Evolutionary conservation across 164 flowering plant genomes (phyloP).

Genomic region (Nelumbo lutea): DNA sequence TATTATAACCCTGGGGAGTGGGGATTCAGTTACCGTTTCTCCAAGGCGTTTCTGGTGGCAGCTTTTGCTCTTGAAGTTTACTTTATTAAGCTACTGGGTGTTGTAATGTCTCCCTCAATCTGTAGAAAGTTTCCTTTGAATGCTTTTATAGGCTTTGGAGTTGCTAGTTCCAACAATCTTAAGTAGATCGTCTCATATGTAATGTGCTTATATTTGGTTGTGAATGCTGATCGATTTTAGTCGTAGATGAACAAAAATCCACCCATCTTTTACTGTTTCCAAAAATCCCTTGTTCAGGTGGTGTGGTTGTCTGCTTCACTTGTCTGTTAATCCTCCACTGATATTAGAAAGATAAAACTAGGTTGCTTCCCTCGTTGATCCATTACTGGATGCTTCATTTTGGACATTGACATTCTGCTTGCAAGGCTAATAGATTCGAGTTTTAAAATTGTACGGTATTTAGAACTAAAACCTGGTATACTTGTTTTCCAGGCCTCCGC

Average conservation of each 20-base stretch:
- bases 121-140: conserved; percentile 13
- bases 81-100: conserved; percentile 14
- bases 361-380: too few relatives aligned
- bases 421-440: too few relatives aligned
- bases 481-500: too few relatives aligned
- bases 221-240: neutral
- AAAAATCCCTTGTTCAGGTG: neutral
- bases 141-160: conserved; percentile 14
- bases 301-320: neutral
- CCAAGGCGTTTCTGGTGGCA: conserved; percentile 6
- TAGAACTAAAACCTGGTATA: too few relatives aligned
- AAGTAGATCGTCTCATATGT: neutral
- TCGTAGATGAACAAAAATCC: neutral
- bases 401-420: too few relatives aligned
- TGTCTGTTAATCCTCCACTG: neutral
- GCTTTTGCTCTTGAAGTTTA: conserved; percentile 1
- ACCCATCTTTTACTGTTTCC: neutral
- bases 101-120: conserved; percentile 22
- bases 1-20: conserved; percentile 10
- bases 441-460: too few relatives aligned
- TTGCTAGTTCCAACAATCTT: conserved; percentile 2
- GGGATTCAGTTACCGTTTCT: conserved; percentile 7
- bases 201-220: neutral
- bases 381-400: too few relatives aligned
- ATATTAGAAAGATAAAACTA: too few relatives aligned